Evolutionary conservation across 23 red algal genomes (phyloP).

Genomic region (Pyropia yezoensis): DNA sequence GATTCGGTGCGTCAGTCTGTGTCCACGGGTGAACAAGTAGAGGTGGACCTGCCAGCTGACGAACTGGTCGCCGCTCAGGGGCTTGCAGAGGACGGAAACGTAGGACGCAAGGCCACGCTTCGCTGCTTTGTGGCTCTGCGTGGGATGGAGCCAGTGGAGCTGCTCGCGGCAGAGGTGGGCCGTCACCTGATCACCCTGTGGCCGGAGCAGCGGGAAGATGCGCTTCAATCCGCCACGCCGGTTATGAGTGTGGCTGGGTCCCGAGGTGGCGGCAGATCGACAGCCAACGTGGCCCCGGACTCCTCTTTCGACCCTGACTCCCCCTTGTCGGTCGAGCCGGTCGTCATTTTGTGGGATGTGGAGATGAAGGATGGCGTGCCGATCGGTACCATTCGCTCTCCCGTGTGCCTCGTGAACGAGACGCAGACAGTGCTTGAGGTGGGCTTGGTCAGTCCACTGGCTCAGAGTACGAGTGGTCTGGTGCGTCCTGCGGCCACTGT

Average conservation of each 20-base stretch:
- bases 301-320: too few species aligned
- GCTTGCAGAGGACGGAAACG: conserved; percentile 7
- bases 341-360: conserved; percentile 73
- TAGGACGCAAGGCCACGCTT: conserved; percentile 17
- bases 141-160: conserved; percentile 18
- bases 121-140: conserved; percentile 25
- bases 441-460: neutral
- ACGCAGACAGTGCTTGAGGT: conserved; percentile 37
- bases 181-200: conserved; percentile 23
- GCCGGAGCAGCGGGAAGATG: conserved; percentile 8
- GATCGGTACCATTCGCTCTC: conserved; percentile 47
- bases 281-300: too few species aligned
- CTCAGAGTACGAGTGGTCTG: too few species aligned
- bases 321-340: neutral
- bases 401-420: conserved; percentile 52
- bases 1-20: conserved; percentile 28
- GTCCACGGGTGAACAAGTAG: conserved; percentile 27
- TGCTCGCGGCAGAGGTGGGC: conserved; percentile 37
- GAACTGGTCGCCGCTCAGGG: conserved; percentile 24
- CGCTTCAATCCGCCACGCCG: neutral
- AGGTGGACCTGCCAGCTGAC: conserved; percentile 51
- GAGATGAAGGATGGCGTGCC: conserved; percentile 65
- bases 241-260: too few species aligned
- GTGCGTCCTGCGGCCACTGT: too few species aligned
- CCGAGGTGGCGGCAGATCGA: too few species aligned